A percentile compares a stretch with the other conserved stretches of the same genome.
Conservation (phyloP, 75 land plant genomes). For the Pseudotsuga menziesii region DNA sequence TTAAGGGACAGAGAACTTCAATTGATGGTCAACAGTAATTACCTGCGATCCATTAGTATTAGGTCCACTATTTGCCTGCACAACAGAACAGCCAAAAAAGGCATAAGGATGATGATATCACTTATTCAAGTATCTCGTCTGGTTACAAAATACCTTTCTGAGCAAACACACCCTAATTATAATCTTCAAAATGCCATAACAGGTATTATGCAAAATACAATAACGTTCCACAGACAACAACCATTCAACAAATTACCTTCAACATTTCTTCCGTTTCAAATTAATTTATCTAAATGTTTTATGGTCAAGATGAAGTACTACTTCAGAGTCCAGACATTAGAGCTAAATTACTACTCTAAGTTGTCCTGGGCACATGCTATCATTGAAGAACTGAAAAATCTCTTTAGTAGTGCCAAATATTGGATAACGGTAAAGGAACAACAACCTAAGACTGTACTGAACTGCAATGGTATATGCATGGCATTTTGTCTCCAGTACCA, state of each 20-base stretch:
- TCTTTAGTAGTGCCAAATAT: not conserved
- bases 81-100: conserved; percentile 7
- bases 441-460: not conserved
- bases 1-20: not conserved
- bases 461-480: not conserved
- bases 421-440: not conserved
- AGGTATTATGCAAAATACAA: not conserved
- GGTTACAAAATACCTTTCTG: not conserved
- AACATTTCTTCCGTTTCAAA: not conserved
- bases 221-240: not conserved
- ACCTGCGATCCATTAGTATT: conserved; percentile 97
- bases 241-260: not conserved
- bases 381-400: not conserved
- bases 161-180: not conserved
- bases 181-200: not conserved
- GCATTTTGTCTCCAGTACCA: not conserved
- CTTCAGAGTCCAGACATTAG: not conserved
- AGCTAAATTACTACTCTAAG: not conserved
- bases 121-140: not conserved
- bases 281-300: not conserved
- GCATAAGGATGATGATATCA: not conserved
- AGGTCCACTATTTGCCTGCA: conserved; percentile 96
- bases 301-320: not conserved
- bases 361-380: no score
- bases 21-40: not conserved